Conservation (phyloP, 1,139 yeast genomes). For the Kodamaea arcana region DNA sequence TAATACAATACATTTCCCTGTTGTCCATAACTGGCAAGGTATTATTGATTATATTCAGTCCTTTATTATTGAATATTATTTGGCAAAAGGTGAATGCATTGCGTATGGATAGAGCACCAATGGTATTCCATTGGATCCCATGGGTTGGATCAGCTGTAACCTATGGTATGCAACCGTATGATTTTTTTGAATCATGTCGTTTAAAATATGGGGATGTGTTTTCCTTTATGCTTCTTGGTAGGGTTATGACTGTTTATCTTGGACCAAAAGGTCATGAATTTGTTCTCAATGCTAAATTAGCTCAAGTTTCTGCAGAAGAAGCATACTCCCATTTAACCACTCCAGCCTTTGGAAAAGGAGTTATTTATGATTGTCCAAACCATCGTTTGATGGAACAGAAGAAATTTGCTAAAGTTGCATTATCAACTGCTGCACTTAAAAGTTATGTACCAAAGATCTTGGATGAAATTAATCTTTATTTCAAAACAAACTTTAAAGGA, state of each 20-base stretch:
- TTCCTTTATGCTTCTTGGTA: constrained; percentile 83
- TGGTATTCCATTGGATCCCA: constrained; percentile 90
- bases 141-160: constrained; percentile 89
- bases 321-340: constrained; percentile 94
- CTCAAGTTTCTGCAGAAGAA: constrained; percentile 92
- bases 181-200: constrained; percentile 76
- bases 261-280: constrained; percentile 98
- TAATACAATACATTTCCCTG: background rate
- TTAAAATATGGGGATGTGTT: constrained; percentile 86
- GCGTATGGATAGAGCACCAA: constrained; percentile 78
- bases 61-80: constrained; percentile 53
- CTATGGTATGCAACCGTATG: constrained; percentile 91
- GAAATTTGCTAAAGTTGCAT: constrained; percentile 88
- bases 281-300: constrained; percentile 82
- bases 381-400: constrained; percentile 93
- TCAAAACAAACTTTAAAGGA: constrained; percentile 27
- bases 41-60: constrained; percentile 32
- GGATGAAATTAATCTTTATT: constrained; percentile 67
- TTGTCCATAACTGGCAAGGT: constrained; percentile 16
- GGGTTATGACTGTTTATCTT: constrained; percentile 88
- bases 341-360: constrained; percentile 96
- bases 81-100: constrained; percentile 69
- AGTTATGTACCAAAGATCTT: constrained; percentile 82
- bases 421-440: constrained; percentile 79
- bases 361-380: constrained; percentile 94